Evolutionary conservation across 768 basidiomycete species (phyloP).

Genomic region (Mycena maculata): DNA sequence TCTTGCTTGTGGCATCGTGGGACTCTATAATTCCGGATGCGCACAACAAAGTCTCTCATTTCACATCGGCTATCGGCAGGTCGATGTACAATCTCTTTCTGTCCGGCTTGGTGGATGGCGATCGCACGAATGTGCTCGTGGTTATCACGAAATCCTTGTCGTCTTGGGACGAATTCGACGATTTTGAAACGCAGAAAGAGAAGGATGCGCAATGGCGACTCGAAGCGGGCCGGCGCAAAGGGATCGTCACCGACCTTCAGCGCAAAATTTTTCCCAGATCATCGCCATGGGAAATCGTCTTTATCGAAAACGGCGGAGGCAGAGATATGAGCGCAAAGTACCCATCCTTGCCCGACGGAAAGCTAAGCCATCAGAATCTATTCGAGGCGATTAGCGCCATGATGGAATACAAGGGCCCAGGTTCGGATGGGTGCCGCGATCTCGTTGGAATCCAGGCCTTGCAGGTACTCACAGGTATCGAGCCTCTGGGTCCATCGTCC

Average conservation of each 20-base stretch:
- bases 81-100: constrained; percentile 10
- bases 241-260: constrained; percentile 13
- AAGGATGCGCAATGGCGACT: constrained; percentile 5
- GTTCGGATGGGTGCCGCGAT: not conserved
- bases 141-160: constrained; percentile 17
- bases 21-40: constrained; percentile 16
- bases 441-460: not conserved
- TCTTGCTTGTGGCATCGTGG: constrained; percentile 11
- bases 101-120: constrained; percentile 7
- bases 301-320: constrained; percentile 17
- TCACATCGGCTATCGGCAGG: constrained; percentile 13
- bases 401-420: not conserved
- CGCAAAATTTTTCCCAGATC: constrained; percentile 2
- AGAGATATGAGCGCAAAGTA: not conserved
- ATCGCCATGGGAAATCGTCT: not conserved
- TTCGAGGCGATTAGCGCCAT: not conserved
- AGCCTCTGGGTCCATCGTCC: not conserved
- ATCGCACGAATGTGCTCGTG: constrained; percentile 5
- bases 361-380: constrained; percentile 3
- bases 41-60: constrained; percentile 5
- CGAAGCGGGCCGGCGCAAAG: constrained; percentile 7
- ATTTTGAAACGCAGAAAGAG: not conserved
- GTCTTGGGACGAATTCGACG: constrained; percentile 15
- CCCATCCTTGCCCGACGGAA: not conserved
- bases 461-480: not conserved